Conservation (phyloP, 1,284 basidiomycete genomes). For the Pseudozyma tsukubaensis region DNA sequence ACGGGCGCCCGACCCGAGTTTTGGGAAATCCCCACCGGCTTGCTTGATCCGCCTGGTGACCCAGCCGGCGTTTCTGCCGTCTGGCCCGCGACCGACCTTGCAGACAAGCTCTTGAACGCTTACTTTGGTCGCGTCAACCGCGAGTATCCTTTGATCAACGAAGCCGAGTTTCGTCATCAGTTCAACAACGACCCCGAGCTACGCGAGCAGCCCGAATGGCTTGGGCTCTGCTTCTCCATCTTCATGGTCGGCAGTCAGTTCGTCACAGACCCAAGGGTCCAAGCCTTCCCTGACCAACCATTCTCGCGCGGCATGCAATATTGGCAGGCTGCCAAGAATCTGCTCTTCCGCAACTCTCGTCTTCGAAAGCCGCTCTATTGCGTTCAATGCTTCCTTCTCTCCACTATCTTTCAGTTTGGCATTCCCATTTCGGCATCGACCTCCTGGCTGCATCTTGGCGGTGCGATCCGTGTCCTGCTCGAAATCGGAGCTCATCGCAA, state of each 20-base stretch:
- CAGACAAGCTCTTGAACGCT: conserved; percentile 42
- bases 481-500: conserved; percentile 58
- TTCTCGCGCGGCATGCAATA: conserved; percentile 42
- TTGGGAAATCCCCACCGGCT: conserved; percentile 40
- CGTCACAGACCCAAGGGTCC: conserved; percentile 36
- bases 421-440: conserved; percentile 40
- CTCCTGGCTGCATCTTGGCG: conserved; percentile 52
- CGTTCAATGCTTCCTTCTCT: conserved; percentile 37
- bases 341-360: conserved; percentile 16
- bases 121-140: conserved; percentile 55
- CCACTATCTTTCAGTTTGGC: conserved; percentile 38
- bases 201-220: conserved; percentile 48
- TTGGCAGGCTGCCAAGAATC: conserved; percentile 38
- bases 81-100: conserved; percentile 57
- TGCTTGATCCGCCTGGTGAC: conserved; percentile 29
- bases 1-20: conserved; percentile 38
- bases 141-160: conserved; percentile 58
- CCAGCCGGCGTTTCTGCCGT: conserved; percentile 1
- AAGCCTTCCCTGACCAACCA: conserved; percentile 18
- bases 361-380: conserved; percentile 22
- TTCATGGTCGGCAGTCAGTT: conserved; percentile 54
- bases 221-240: conserved; percentile 41
- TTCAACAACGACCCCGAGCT: conserved; percentile 28
- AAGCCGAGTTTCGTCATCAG: conserved; percentile 46
- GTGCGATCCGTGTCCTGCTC: conserved; percentile 49